phyloP scores from a whole-genome alignment of 495 filamentous ascomycete species.

The Endocarpon pusillum region DNA sequence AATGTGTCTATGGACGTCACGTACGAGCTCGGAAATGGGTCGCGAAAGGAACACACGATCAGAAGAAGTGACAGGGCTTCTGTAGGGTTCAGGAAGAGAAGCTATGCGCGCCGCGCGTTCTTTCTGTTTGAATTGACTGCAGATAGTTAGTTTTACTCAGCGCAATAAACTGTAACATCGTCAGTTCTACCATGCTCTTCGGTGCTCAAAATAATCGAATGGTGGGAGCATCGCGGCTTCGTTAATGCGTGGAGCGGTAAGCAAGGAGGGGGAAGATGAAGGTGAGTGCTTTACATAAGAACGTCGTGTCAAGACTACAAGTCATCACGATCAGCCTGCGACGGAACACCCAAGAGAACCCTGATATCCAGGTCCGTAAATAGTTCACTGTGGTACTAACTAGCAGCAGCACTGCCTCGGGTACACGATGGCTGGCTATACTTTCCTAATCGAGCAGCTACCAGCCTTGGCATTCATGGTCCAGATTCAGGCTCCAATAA shows the following conservation, averaged over 20 bases:
- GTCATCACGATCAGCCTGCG: too few species aligned
- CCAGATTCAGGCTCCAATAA: too few species aligned
- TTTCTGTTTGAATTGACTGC: slow-evolving; percentile 61
- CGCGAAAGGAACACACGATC: slow-evolving; percentile 53
- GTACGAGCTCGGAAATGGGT: slow-evolving; percentile 61
- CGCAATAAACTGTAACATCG: slow-evolving; percentile 5
- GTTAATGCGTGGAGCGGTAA: background rate
- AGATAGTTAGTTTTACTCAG: slow-evolving; percentile 1
- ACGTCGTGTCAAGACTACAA: too few species aligned
- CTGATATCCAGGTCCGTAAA: too few species aligned
- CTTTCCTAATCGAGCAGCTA: too few species aligned
- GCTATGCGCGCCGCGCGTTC: slow-evolving; percentile 54
- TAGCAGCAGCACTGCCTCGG: too few species aligned
- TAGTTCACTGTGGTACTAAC: too few species aligned
- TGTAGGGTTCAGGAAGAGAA: slow-evolving; percentile 48
- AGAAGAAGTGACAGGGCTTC: slow-evolving; percentile 34
- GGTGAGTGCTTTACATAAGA: too few species aligned
- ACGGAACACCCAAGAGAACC: too few species aligned
- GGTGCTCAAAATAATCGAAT: slow-evolving; percentile 43
- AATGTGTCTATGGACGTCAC: slow-evolving; percentile 53
- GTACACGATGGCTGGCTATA: too few species aligned
- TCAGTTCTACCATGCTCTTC: slow-evolving; percentile 34
- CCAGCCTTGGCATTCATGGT: too few species aligned
- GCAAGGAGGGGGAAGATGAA: too few species aligned
- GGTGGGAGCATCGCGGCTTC: slow-evolving; percentile 30